phyloP scores from a whole-genome alignment of 495 filamentous ascomycete species.

The Trichoderma gamsii region DNA sequence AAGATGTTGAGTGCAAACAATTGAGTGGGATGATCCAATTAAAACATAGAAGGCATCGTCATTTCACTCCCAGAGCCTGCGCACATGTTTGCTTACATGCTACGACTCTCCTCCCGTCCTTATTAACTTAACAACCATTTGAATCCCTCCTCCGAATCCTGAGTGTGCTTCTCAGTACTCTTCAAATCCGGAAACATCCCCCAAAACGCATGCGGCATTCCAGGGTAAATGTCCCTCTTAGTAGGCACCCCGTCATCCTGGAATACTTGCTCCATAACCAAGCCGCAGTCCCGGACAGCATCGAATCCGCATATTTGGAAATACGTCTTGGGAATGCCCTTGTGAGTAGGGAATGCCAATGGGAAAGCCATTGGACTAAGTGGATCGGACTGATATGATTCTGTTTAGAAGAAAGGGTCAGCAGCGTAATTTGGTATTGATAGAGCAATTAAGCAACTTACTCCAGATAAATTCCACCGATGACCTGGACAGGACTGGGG shows the following conservation, averaged over 20 bases:
- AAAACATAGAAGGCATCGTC: neutral
- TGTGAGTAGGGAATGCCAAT: slow-evolving; percentile 21
- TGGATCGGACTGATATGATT: slow-evolving; percentile 21
- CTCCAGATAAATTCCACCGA: slow-evolving; percentile 12
- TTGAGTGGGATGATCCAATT: neutral
- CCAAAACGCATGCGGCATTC: slow-evolving; percentile 37
- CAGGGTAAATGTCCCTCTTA: slow-evolving; percentile 32
- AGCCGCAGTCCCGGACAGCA: slow-evolving; percentile 31
- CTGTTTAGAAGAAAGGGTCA: slow-evolving; percentile 13
- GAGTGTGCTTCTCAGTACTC: slow-evolving; percentile 17
- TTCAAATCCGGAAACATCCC: slow-evolving; percentile 15
- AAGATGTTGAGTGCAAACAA: neutral
- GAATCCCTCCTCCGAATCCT: slow-evolving; percentile 17
- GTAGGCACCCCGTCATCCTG: slow-evolving; percentile 29
- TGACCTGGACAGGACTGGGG: slow-evolving; percentile 8
- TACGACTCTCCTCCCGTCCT: neutral
- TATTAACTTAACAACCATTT: slow-evolving; percentile 18
- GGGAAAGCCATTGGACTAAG: slow-evolving; percentile 18
- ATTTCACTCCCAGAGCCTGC: no score
- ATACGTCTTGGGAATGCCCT: slow-evolving; percentile 26
- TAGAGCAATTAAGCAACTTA: neutral
- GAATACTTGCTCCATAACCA: slow-evolving; percentile 34
- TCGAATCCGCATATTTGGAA: slow-evolving; percentile 35
- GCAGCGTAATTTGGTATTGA: neutral
- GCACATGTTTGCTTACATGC: no score